Evolutionary conservation across 2,329 filamentous ascomycete genomes (phyloP).

Genomic region (Nemania serpens): DNA sequence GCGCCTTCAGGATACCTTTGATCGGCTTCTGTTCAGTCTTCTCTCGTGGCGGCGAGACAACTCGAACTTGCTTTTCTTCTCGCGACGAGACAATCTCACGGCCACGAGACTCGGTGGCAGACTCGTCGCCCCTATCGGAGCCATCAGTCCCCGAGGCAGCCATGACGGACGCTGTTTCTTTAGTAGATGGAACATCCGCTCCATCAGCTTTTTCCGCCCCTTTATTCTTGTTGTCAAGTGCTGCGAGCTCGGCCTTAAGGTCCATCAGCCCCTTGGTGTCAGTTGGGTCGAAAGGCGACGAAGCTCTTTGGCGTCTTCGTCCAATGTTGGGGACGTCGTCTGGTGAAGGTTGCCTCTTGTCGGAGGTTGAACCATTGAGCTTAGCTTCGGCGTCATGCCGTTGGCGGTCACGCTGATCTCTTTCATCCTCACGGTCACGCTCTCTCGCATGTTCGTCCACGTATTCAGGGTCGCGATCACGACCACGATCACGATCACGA

Average conservation of each 20-base stretch:
- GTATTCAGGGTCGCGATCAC: conserved; percentile 28
- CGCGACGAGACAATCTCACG: conserved; percentile 45
- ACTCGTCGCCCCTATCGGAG: conserved; percentile 26
- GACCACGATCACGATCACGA: conserved; percentile 27
- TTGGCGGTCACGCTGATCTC: conserved; percentile 38
- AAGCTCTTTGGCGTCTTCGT: conserved; percentile 46
- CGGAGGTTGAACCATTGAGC: conserved; percentile 35
- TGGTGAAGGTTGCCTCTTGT: conserved; percentile 47
- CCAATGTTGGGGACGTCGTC: conserved; percentile 48
- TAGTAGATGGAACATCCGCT: conserved; percentile 18
- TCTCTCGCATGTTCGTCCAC: conserved; percentile 22
- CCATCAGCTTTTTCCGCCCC: conserved; percentile 34
- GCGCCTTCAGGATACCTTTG: conserved; percentile 85
- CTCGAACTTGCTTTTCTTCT: conserved; percentile 59
- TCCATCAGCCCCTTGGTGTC: conserved; percentile 55
- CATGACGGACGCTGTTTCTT: conserved; percentile 26
- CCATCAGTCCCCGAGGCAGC: conserved; percentile 21
- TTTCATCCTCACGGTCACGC: conserved; percentile 26
- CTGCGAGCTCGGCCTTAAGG: conserved; percentile 56
- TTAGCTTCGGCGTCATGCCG: conserved; percentile 47
- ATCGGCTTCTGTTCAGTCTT: conserved; percentile 70
- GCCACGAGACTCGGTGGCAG: conserved; percentile 43
- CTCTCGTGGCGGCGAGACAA: conserved; percentile 73
- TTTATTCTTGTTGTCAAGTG: conserved; percentile 45
- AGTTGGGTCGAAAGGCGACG: conserved; percentile 57